A percentile compares a stretch with the other conserved stretches of the same genome.
Conservation (phyloP, 2,329 filamentous ascomycete species). For the Raffaelea albimanens region DNA sequence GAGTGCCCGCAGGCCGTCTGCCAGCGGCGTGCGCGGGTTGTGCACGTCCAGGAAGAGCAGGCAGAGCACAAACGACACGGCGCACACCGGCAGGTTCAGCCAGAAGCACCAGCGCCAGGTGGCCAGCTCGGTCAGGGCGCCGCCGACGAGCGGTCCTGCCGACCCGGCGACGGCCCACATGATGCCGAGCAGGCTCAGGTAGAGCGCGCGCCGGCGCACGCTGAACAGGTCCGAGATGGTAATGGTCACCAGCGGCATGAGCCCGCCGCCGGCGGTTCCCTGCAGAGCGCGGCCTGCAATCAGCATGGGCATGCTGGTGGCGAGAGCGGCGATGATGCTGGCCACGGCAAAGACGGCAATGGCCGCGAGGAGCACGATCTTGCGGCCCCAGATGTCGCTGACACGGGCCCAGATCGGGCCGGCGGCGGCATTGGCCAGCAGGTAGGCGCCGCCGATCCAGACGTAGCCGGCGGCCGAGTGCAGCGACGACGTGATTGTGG, state of each 20-base stretch:
- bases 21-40: slow-evolving; percentile 43
- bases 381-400: slow-evolving; percentile 24
- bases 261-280: slow-evolving; percentile 17
- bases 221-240: slow-evolving; percentile 25
- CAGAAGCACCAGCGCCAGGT: slow-evolving; percentile 31
- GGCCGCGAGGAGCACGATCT: slow-evolving; percentile 23
- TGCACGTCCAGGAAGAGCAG: slow-evolving; percentile 13
- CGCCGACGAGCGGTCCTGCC: slow-evolving; percentile 17
- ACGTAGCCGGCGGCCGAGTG: slow-evolving; percentile 11
- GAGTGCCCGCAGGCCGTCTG: slow-evolving; percentile 49
- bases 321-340: slow-evolving; percentile 21
- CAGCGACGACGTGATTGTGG: slow-evolving; percentile 10
- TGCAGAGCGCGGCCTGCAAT: slow-evolving; percentile 18
- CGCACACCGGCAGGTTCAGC: slow-evolving; percentile 16
- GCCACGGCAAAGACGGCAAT: slow-evolving; percentile 27
- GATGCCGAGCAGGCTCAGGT: slow-evolving; percentile 28
- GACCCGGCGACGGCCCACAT: slow-evolving; percentile 28
- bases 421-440: slow-evolving; percentile 15
- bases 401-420: slow-evolving; percentile 24
- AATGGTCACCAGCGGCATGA: slow-evolving; percentile 17
- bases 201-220: slow-evolving; percentile 29
- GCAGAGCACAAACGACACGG: slow-evolving; percentile 14
- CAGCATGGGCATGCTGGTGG: slow-evolving; percentile 13
- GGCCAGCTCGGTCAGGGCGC: slow-evolving; percentile 17
- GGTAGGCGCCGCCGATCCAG: slow-evolving; percentile 13